phyloP scores from a whole-genome alignment of 202 grass and related monocot genomes.

The Musa balbisiana region DNA sequence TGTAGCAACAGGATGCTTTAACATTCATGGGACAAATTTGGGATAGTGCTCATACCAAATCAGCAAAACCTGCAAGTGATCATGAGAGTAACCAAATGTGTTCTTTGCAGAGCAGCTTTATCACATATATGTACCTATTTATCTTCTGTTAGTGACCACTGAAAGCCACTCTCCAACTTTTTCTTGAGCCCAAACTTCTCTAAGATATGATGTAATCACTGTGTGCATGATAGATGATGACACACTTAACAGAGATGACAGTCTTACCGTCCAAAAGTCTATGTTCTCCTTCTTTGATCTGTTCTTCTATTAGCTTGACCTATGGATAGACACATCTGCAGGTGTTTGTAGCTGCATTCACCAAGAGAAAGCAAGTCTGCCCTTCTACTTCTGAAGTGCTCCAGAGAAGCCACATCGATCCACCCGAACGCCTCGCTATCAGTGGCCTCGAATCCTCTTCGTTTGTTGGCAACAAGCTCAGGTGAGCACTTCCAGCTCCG shows the following conservation, averaged over 20 bases:
- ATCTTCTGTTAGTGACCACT: background rate
- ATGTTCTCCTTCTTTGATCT: too few species aligned
- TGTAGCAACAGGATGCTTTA: background rate
- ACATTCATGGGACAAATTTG: background rate
- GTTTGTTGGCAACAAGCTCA: conserved; percentile 50
- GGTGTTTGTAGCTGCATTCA: conserved; percentile 74
- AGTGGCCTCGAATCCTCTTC: conserved; percentile 6
- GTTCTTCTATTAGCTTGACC: too few species aligned
- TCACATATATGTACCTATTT: background rate
- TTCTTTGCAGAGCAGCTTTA: background rate
- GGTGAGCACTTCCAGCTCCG: conserved; percentile 22
- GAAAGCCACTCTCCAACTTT: background rate
- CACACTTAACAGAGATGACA: too few species aligned
- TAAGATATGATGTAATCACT: too few species aligned
- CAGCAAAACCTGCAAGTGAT: conserved; percentile 23
- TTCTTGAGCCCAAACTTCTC: too few species aligned
- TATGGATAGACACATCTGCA: conserved; percentile 12
- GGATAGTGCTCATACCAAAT: background rate
- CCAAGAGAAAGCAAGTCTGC: conserved; percentile 75
- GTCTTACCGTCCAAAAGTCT: too few species aligned
- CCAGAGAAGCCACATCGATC: conserved; percentile 14
- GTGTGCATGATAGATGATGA: too few species aligned
- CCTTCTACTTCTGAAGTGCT: conserved; percentile 34
- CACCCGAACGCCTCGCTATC: background rate
- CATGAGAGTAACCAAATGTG: background rate